A percentile compares a stretch with the other conserved stretches of the same genome.
These are phyloP conservation scores for Coleophoma eucalyptorum DNA, from an alignment of 2,329 filamentous ascomycete species.

Conservation along the genomic window DNA sequence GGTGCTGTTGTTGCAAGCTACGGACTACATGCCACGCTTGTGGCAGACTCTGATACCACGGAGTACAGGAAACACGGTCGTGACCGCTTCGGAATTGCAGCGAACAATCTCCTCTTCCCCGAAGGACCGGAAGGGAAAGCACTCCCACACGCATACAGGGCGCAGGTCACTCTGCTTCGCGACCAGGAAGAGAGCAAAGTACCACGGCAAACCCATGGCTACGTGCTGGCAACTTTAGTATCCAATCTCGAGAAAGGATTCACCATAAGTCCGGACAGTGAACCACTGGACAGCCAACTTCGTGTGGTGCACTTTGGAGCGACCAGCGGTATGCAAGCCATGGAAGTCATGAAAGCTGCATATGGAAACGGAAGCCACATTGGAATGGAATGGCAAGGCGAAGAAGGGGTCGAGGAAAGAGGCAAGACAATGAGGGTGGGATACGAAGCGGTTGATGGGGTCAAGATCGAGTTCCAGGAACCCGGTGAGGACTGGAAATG, in stretches of 20 bases:
- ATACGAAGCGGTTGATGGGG: constrained; percentile 66
- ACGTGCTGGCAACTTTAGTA: constrained; percentile 72
- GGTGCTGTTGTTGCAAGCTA: constrained; percentile 87
- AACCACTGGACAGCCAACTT: constrained; percentile 67
- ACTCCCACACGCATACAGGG: constrained; percentile 52
- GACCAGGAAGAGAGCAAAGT: constrained; percentile 24
- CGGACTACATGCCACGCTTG: constrained; percentile 83
- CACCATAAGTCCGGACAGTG: constrained; percentile 71
- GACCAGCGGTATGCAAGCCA: constrained; percentile 59
- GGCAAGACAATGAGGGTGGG: constrained; percentile 57
- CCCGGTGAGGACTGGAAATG: constrained; percentile 64
- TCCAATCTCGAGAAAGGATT: constrained; percentile 81
- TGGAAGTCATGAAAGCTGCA: constrained; percentile 71
- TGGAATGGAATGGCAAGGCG: constrained; percentile 35
- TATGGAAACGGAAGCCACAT: constrained; percentile 57
- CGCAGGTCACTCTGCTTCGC: constrained; percentile 37
- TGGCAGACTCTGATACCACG: constrained; percentile 85
- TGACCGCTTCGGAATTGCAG: constrained; percentile 81
- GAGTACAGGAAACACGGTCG: constrained; percentile 75
- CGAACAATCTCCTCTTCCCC: constrained; percentile 66
- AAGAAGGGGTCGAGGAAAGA: constrained; percentile 43
- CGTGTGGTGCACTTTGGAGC: constrained; percentile 73
- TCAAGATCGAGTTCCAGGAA: constrained; percentile 67
- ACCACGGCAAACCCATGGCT: constrained; percentile 57
- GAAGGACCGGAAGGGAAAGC: constrained; percentile 38